Base-by-base conservation (phyloP, 768 basidiomycete species). In the Lactarius hatsudake region DNA sequence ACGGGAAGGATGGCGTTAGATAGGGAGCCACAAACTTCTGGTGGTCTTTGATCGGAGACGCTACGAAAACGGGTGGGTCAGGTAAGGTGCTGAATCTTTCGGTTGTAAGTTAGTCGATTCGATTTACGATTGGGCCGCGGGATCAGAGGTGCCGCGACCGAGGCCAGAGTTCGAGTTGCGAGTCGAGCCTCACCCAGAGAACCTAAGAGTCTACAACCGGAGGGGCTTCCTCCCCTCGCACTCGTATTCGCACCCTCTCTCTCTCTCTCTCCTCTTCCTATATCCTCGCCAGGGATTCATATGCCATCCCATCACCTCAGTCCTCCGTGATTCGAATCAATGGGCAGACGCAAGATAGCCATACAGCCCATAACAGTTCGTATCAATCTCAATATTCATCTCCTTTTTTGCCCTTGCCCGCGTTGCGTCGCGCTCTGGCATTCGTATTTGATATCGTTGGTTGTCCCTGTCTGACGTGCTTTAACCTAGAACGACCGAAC, bases 341-440 rank as follows among this genome's bases (percentile, higher is more conserved):
- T 89, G 89, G 89, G 89, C 70, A 79, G 89, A 76, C 79, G 89
- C 80, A 91, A 91, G 81, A 91, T 91, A 73, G 89, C 90, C 79
- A 91, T 91, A 55, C 88, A 89, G 76, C 88, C 90, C 71, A 91
- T 91, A 75, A 87, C 86, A 2, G 89, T 90, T 71, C 75, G 89
- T 84, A 68, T 63, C 59, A 13, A 15, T 40, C 45, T n/a, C 54
- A 60, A 43, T 73, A 71, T 71, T 48, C 59, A 40, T 42, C 0
- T 40, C 15, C 38, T 70, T 40, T 59, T 62, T 73, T 62, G 61
- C 61, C 61, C 32, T 23, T 5, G 10, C 12, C 66, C 7, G 61
- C 28, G 10, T 45, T 61, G 32, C 32, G 61, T 66, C 69, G 75
- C 74, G 73, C 73, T 72, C 73, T 67, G 59, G 38, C 48, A 72